Evolutionary conservation across 2,329 filamentous ascomycete species (phyloP), one percentile per base, ranked within the genome.

Genomic region (Colletotrichum coccodes): DNA sequence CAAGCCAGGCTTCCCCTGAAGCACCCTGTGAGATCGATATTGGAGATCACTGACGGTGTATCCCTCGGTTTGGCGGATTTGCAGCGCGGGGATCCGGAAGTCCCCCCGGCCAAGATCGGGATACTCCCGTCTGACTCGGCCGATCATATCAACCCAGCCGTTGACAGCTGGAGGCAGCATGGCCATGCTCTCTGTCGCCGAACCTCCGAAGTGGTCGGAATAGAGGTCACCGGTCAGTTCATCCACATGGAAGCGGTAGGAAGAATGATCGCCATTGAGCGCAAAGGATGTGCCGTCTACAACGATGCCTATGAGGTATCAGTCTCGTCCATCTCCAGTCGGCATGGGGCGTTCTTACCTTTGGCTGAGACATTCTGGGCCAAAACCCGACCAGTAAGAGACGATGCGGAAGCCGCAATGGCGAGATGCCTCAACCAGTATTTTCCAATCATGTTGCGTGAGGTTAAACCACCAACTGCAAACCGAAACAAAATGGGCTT

Each of bases 221-320:
- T 88, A 75, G 42, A 91, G 81, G 62, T 91, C 89, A 4, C 86
- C 84, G 0, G 85, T 87, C 9, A 74, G 75, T 3, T 83, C 78
- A 70, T 91, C 86, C 50, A 90, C 87, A 70, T 91, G 89, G 75
- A 91, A 90, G 49, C 87, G 86, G 73, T 91, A 91, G 1, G 89
- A 90, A 34, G 89, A 81, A 70, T 82, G 81, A 52, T 85, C 78
- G 30, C 86, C 88, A 34, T 87, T 87, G 52, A 91, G 79, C 2
- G 86, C 83, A 71, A 91, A 91, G 18, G 84, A 84, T 4, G 80
- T 84, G 11, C 86, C 87, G 6, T 87, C 77, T n/a, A 86, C 86
- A 26, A 82, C 80, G 63, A 90, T 83, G 42, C 83, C 87, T 88
- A 12, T 1, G 2, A 14, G 14, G 2, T 49, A 54, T 69, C 11